These are phyloP conservation scores for Daldinia vernicosa DNA, from an alignment of 495 filamentous ascomycete species.

Conservation along the genomic window DNA sequence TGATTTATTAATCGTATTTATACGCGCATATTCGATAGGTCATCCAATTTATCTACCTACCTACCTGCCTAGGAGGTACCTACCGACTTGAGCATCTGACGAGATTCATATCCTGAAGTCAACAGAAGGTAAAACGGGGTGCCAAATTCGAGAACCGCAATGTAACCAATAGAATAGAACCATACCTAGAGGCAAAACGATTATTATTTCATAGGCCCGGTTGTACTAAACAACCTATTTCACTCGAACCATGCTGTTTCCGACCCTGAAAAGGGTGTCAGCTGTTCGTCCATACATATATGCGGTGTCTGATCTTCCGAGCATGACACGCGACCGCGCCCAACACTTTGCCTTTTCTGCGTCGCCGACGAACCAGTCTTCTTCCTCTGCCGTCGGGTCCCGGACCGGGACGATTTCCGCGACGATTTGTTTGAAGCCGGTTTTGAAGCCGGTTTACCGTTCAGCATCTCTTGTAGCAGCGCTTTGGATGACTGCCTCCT, in stretches of 20 bases:
- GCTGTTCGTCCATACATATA: slow-evolving; percentile 33
- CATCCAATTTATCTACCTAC: too few relatives aligned
- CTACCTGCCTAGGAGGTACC: too few relatives aligned
- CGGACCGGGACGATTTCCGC: slow-evolving; percentile 10
- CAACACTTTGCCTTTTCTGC: slow-evolving; percentile 8
- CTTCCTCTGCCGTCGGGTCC: neutral
- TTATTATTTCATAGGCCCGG: neutral
- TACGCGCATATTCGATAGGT: too few relatives aligned
- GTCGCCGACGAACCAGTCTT: slow-evolving; percentile 5
- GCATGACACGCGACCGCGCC: slow-evolving; percentile 18
- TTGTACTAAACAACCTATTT: neutral
- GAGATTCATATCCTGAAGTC: too few relatives aligned
- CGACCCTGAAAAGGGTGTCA: slow-evolving; percentile 28
- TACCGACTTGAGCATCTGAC: too few relatives aligned
- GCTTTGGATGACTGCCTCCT: slow-evolving; percentile 24
- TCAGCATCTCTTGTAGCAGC: slow-evolving; percentile 25
- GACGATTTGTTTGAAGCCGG: slow-evolving; percentile 12
- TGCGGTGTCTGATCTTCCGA: slow-evolving; percentile 39
- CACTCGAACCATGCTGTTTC: slow-evolving; percentile 20
- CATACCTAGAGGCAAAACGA: neutral
- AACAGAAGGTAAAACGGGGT: too few relatives aligned
- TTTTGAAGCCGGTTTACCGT: slow-evolving; percentile 11
- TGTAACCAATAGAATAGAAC: neutral
- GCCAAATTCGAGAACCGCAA: too few relatives aligned
- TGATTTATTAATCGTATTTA: too few relatives aligned